A percentile compares a stretch with the other conserved stretches of the same genome.
phyloP scores from a whole-genome alignment of 768 basidiomycete genomes.

The Psilocybe sp. region DNA sequence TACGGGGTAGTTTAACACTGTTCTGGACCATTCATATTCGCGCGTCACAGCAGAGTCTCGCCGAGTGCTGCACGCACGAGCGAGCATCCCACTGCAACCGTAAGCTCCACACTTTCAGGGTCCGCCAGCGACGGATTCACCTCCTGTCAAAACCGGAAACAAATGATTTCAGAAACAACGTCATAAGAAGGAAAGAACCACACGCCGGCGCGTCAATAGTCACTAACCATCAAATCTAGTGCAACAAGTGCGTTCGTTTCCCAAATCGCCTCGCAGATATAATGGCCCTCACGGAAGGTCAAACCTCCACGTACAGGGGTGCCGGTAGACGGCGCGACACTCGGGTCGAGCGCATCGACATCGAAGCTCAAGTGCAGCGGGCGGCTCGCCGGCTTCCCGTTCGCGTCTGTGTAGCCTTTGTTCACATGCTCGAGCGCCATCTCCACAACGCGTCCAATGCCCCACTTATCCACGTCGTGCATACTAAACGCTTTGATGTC shows the following conservation, averaged over 20 bases:
- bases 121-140: conserved; percentile 95
- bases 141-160: conserved; percentile 50
- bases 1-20: no score
- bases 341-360: conserved; percentile 91
- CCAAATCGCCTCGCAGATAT: conserved; percentile 88
- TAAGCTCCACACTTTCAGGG: conserved; percentile 72
- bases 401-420: conserved; percentile 1
- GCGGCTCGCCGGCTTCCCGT: conserved; percentile 49
- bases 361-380: conserved; percentile 98
- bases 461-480: conserved; percentile 89
- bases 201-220: no score
- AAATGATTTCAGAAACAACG: conserved; percentile 4
- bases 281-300: conserved; percentile 98
- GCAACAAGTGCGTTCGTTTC: conserved; percentile 93
- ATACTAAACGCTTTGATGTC: conserved; percentile 87
- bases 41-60: background rate
- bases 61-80: conserved; percentile 81
- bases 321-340: conserved; percentile 93
- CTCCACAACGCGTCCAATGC: conserved; percentile 92
- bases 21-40: background rate
- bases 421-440: conserved; percentile 96
- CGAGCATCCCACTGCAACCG: conserved; percentile 88
- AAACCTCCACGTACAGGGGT: conserved; percentile 94
- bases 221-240: conserved; percentile 88
- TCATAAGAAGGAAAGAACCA: background rate